Evolutionary conservation across 2,329 filamentous ascomycete genomes (phyloP), one percentile per base, ranked within the genome.

Genomic region (Botrytis sinoallii): DNA sequence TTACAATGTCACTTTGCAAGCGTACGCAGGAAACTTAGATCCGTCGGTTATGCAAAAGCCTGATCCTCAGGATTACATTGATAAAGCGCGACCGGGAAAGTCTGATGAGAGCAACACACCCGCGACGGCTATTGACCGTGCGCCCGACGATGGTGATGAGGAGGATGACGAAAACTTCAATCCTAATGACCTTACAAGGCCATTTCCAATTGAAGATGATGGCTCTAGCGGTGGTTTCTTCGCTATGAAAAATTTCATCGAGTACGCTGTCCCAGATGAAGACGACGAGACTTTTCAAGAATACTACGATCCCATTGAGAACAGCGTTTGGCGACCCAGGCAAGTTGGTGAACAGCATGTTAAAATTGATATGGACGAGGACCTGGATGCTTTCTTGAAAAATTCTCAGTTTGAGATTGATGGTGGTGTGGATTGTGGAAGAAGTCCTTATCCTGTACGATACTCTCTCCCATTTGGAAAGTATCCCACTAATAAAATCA

Each of bases 341-440:
- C 63, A 75, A 8, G 73, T 77, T 20, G 77, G 78, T 1, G 79
- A 79, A 67, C 76, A 76, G 55, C 72, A 55, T 6, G 12, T 75
- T 25, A 75, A 63, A 60, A 77, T 78, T 52, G 73, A 75, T 48
- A 73, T 79, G 57, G 78, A 80, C 66, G 74, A 75, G 32, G 55
- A 74, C 9, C 65, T 72, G 29, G 70, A 77, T n/a, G 70, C 70
- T 6, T 75, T 73, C 32, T 46, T 57, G 2, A 44, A 63, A 3
- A 72, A 73, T 12, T 75, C 72, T 16, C 60, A 76, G 9, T 65
- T 78, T 6, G 71, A 77, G 46, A 63, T 77, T 63, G 75, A 78
- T 76, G 79, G 78, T 9, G 79, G 78, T 46, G 73, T 80, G n/a
- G 79, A 80, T 77, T 79, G 78, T 74, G 79, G 77, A 46, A 67